Evolutionary conservation across 2,329 filamentous ascomycete genomes (phyloP), one percentile per base, ranked within the genome.

Genomic region (Fulvia fulva): DNA sequence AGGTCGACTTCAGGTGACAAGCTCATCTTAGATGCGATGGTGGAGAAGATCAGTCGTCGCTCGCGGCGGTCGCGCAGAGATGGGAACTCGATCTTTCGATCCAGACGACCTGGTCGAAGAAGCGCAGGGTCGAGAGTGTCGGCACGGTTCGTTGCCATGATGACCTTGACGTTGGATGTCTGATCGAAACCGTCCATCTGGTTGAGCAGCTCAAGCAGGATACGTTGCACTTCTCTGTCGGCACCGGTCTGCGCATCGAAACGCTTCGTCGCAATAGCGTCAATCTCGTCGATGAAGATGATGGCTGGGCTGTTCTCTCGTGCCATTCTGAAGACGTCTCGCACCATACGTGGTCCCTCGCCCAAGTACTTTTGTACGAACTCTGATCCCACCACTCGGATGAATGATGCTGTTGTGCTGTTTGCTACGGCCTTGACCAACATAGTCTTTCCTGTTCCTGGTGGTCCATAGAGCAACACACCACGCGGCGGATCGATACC

Each of bases 171-270:
- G 76, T 99, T 99, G 74, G 91, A 90, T 0, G 91, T 96, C 77
- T 99, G 94, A 76, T 99, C 94, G 80, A 99, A 99, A 65, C 94
- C 94, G 74, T 99, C 94, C 94, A 99, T 99, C 78, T 99, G 94
- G 80, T 99, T 99, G 64, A 99, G 87, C 66, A 99, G 81, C 76
- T 99, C 94, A 60, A 99, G 87, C 59, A 99, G 81, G 71, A 99
- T 99, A 83, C 94, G 93, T 80, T 99, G 94, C 16, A 99, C 94
- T 78, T 99, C 94, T 78, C 94, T 87, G 73, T 99, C 94, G 65
- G 94, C 94, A 75, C 94, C 94, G 3, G 94, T 99, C 78, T 99
- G 94, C 23, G 94, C 94, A 74, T 99, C 94, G 78, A 99, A 99
- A 76, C 94, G 93, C 81, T 99, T 99, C 43, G 94, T 99, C 61